Base-by-base conservation (phyloP, 192 early-diverging fungal genomes). In the Backusella westeae region DNA sequence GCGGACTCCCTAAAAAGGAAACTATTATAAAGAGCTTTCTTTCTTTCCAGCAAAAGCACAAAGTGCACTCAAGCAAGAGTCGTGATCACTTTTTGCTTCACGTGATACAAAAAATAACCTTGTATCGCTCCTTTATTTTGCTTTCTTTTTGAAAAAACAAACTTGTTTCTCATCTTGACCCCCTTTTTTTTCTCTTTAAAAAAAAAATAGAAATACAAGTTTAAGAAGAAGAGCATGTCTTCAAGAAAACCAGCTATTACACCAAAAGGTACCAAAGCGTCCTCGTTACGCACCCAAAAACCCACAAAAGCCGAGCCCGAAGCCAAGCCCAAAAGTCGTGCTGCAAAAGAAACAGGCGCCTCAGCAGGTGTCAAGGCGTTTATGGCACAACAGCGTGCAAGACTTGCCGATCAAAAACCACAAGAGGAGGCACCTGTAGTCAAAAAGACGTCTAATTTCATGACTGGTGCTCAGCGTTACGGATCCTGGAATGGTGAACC, bases 361-460 rank as follows among this genome's bases (percentile, higher is more conserved):
- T 76, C 81, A 6, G 71, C 72, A n/a, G 81, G 81, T 12, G 77
- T 82, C 15, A 56, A 75, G 34, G 74, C 77, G 1, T 82, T 82
- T 26, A 73, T 82, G 77, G 70, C 77, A 1, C 70, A 78, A 41
- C 77, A 82, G 42, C 41, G 81, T 42, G 74, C 81, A 4, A 76
- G 49, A 44, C 21, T 74, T 36, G 52, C 52, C 7, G 71, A 59
- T 5, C 53, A 21, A 35, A 52, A 23, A 59, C 19, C 49, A 53
- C 14, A 26, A 49, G 29, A 39, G 32, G 72, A n/a, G 2, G 19
- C 44, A 49, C 42, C 39, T 19, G 70, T 36, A 9, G 19, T 29
- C 65, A 9, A 14, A 19, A 39, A 63, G 52, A 1, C 41, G 19
- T 5, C 15, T 21, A 32, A 71, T n/a, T 59, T 63, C 52, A n/a